These are phyloP conservation scores for Ustilago hordei DNA, from an alignment of 1,284 basidiomycete genomes.

Conservation along the genomic window DNA sequence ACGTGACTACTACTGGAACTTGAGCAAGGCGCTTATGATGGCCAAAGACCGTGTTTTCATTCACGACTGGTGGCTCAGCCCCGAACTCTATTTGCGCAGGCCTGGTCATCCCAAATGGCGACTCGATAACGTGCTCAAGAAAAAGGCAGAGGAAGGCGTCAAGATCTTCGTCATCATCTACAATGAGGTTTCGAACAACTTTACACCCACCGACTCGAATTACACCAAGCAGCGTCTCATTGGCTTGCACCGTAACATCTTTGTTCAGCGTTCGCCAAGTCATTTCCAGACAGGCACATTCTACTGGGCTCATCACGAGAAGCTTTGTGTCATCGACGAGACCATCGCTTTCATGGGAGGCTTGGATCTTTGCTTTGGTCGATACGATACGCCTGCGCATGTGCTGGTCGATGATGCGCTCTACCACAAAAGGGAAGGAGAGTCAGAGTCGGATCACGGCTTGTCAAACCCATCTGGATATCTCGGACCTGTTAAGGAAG, in stretches of 20 bases:
- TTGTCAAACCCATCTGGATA: slow-evolving; percentile 36
- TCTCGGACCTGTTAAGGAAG: slow-evolving; percentile 70
- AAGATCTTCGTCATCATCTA: slow-evolving; percentile 89
- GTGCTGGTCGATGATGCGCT: slow-evolving; percentile 84
- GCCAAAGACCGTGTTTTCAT: slow-evolving; percentile 79
- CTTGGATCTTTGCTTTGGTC: slow-evolving; percentile 80
- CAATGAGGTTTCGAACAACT: slow-evolving; percentile 96
- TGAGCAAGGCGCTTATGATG: slow-evolving; percentile 90
- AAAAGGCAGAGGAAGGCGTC: slow-evolving; percentile 95
- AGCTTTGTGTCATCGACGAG: slow-evolving; percentile 96
- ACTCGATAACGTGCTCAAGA: slow-evolving; percentile 85
- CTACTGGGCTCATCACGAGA: slow-evolving; percentile 96
- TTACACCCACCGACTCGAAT: slow-evolving; percentile 77
- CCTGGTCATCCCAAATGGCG: slow-evolving; percentile 88
- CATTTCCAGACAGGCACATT: slow-evolving; percentile 98
- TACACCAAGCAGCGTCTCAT: slow-evolving; percentile 92
- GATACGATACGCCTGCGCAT: slow-evolving; percentile 89
- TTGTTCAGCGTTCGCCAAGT: slow-evolving; percentile 95
- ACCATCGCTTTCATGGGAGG: slow-evolving; percentile 98
- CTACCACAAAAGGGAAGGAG: slow-evolving; percentile 41
- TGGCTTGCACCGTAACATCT: slow-evolving; percentile 88
- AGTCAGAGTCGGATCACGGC: slow-evolving; percentile 30
- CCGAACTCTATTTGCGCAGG: slow-evolving; percentile 85
- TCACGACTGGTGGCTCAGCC: slow-evolving; percentile 69
- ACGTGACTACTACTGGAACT: slow-evolving; percentile 74